phyloP scores from a whole-genome alignment of 805 yeast genomes.

The Candida bentonensis region DNA sequence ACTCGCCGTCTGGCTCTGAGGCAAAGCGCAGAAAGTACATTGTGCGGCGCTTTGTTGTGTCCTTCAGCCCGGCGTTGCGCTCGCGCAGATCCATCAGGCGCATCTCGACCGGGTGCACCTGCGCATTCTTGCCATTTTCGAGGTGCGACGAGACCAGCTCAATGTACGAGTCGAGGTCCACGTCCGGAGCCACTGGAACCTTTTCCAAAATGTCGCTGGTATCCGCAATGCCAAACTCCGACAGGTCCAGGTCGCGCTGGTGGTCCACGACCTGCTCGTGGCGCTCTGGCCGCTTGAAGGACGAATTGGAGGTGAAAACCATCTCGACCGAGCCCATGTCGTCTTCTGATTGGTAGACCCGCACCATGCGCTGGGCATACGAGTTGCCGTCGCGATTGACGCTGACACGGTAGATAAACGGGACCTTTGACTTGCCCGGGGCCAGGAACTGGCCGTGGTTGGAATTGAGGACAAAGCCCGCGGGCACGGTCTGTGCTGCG shows the following conservation, averaged over 20 bases:
- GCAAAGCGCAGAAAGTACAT: conserved; percentile 16
- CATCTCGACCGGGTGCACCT: conserved; percentile 18
- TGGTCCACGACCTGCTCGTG: conserved; percentile 6
- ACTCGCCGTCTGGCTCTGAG: conserved; percentile 7
- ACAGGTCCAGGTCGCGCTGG: conserved; percentile 7
- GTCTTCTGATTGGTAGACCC: conserved; percentile 14
- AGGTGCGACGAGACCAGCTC: conserved; percentile 8
- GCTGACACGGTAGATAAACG: conserved; percentile 17
- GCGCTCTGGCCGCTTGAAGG: conserved; percentile 8
- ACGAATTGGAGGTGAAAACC: conserved; percentile 6
- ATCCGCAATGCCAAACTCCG: conserved; percentile 4
- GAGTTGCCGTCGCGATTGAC: conserved; percentile 16
- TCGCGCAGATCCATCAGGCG: conserved; percentile 16
- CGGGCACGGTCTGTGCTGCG: conserved; percentile 14
- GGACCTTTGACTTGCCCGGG: conserved; percentile 16
- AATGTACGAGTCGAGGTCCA: conserved; percentile 13
- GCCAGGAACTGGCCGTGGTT: conserved; percentile 16
- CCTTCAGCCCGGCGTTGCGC: conserved; percentile 8
- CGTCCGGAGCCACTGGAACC: conserved; percentile 16
- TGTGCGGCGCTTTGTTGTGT: conserved; percentile 13
- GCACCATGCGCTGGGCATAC: conserved; percentile 14
- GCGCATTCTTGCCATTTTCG: conserved; percentile 6
- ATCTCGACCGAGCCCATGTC: conserved; percentile 10
- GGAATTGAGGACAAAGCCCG: conserved; percentile 12
- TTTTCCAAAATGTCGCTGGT: conserved; percentile 7